Evolutionary conservation across 148 eudicot genomes (phyloP), one percentile per base, ranked within the genome.

Genomic region (Gaultheria prostrata): DNA sequence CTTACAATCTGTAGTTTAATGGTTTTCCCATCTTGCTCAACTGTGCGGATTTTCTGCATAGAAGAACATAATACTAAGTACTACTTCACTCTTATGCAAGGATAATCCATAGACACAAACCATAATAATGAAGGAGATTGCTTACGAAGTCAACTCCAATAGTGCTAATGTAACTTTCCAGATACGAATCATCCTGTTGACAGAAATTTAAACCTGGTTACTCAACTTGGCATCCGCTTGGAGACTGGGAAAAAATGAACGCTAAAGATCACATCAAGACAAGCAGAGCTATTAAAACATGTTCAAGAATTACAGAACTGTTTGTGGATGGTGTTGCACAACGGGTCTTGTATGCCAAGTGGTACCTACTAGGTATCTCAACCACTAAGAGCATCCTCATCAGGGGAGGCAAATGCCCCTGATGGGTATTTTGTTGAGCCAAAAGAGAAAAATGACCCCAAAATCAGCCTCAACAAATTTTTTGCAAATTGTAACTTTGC

Each of bases 121-220:
- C 76, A 65, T 3, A 7, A 35, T 48, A 21, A 76, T 6, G 57
- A 76, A 49, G 70, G 9, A 50, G 30, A 49, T 51, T 69, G 79
- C 95, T 90, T 88, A 94, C 95, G 35, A 94, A 94, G 83, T 94
- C 98, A 20, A 94, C 98, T 33, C 98, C 98, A 79, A 94, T 94
- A 78, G 98, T 94, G 91, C 98, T 94, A 82, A 94, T 94, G 90
- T 94, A 94, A 80, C 93, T 93, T 63, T 94, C 98, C 80, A 94
- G 90, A 86, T 93, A 94, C 5, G 98, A 91, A 82, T 94, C 98
- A 89, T 94, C 98, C 95, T 94, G 91, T 85, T n/a, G 35, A 77
- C 51, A 75, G n/a, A 87, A 72, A 48, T 14, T 50, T 45, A 39
- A 70, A 53, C 9, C 74, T 54, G 21, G 69, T 82, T 74, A 81